Base-by-base conservation (phyloP, 2,329 filamentous ascomycete genomes). In the Epichloe sylvatica region DNA sequence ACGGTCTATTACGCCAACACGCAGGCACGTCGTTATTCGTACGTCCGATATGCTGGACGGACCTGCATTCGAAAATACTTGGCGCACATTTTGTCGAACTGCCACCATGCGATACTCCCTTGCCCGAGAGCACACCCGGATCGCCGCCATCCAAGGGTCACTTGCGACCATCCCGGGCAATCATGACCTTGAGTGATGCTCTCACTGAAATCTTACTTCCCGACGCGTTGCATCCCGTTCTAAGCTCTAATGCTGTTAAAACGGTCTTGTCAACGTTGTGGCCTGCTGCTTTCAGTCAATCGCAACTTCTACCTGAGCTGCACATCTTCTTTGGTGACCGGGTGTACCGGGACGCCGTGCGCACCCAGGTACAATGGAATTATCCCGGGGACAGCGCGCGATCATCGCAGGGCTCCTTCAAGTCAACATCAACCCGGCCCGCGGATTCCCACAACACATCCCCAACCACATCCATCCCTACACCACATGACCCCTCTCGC, bases 21-120 rank as follows among this genome's bases (percentile, higher is more conserved):
- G 60, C 68, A 35, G 70, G 73, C 41, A 61, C 59, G 0, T 67
- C 70, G 0, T 71, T 80, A 19, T 78, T 72, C 51, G 62, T 75
- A 45, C 67, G 70, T 25, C 77, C 77, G 2, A 71, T 78, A 43
- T 71, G 68, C 57, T 80, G 77, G 77, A 78, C 72, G 15, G 75
- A 78, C 49, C 50, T 66, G 1, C 77, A 80, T 52, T 57, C 67
- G 9, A 59, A 64, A 41, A 61, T 78, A 2, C 71, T 80, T 5
- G 69, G 68, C 23, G 71, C 67, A 15, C 61, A 61, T 41, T 80
- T 77, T 61, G 52, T 62, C 25, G 63, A 71, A 55, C 63, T 67
- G 13, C 66, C 70, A 15, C 58, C 67, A 5, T 68, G 70, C 57
- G 62, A 63, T 37, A 67, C 60, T 5, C 72, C 73, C 2, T 57